Conservation (phyloP, 331 rosid genomes). For the Dryas integrifolia region DNA sequence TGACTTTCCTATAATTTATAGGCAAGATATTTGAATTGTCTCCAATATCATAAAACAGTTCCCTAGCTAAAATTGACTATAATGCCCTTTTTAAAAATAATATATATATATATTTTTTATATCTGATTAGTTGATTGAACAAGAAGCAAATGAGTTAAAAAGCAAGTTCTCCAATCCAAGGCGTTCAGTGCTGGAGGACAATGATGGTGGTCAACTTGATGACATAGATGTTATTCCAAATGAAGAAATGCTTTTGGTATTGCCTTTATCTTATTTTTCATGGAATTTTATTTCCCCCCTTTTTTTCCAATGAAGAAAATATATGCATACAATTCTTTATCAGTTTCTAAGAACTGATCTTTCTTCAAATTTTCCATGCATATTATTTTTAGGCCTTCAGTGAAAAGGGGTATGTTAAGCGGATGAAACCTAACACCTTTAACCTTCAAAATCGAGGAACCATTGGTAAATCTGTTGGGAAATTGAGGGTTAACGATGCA, state of each 20-base stretch:
- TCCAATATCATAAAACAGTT: background rate
- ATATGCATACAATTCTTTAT: background rate
- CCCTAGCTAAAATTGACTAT: slow-evolving; percentile 1
- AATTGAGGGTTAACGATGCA: slow-evolving; percentile 85
- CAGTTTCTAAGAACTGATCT: background rate
- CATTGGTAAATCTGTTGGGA: slow-evolving; percentile 98
- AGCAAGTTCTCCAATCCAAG: slow-evolving; percentile 76
- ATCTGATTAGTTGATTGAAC: slow-evolving; percentile 58
- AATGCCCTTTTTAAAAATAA: background rate
- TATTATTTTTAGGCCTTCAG: slow-evolving; percentile 66
- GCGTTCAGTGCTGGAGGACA: slow-evolving; percentile 78
- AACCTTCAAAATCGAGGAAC: slow-evolving; percentile 95
- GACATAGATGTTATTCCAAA: slow-evolving; percentile 97
- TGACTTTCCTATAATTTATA: background rate
- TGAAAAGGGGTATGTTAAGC: slow-evolving; percentile 93
- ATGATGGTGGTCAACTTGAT: slow-evolving; percentile 86
- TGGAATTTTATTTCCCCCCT: background rate
- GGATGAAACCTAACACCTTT: slow-evolving; percentile 91
- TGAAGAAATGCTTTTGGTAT: slow-evolving; percentile 91
- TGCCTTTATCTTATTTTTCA: background rate
- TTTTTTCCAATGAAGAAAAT: background rate
- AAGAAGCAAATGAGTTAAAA: slow-evolving; percentile 87
- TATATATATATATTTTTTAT: background rate
- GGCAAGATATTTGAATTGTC: background rate
- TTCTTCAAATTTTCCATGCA: slow-evolving; percentile 1